These are phyloP conservation scores for Cronartium ribicola DNA, from an alignment of 1,284 basidiomycete species.

Conservation along the genomic window DNA sequence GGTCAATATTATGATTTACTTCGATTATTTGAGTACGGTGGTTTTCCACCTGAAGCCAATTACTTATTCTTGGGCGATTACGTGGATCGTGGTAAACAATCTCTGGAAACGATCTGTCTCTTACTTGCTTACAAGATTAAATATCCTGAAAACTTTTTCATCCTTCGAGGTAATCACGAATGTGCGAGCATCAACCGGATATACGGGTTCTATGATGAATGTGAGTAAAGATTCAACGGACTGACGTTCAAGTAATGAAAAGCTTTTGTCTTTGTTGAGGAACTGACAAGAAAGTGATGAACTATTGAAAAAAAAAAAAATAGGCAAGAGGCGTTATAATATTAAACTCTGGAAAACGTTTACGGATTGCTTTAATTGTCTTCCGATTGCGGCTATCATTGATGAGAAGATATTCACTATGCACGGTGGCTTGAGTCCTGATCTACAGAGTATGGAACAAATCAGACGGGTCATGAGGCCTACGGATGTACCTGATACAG, in stretches of 20 bases:
- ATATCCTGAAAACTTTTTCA: conserved; percentile 97
- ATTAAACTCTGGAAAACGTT: conserved; percentile 98
- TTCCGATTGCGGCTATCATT: conserved; percentile 92
- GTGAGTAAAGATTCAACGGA: conserved; percentile 56
- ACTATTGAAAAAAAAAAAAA: background rate
- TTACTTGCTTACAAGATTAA: conserved; percentile 94
- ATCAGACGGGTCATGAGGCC: conserved; percentile 98
- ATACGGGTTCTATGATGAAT: conserved; percentile 96
- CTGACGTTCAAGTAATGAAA: background rate
- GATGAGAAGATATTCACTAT: conserved; percentile 92
- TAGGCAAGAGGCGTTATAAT: conserved; percentile 94
- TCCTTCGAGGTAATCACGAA: conserved; percentile 88
- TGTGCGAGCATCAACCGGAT: conserved; percentile 92
- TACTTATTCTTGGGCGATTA: conserved; percentile 94
- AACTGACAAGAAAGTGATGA: background rate
- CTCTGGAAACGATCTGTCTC: conserved; percentile 81
- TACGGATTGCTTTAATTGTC: conserved; percentile 92
- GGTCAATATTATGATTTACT: conserved; percentile 93
- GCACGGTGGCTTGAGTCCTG: conserved; percentile 86
- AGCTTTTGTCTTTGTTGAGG: background rate
- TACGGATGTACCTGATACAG: conserved; percentile 97
- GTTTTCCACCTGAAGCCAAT: conserved; percentile 92
- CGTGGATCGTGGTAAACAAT: conserved; percentile 91
- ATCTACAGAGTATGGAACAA: conserved; percentile 99
- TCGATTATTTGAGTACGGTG: conserved; percentile 88